Evolutionary conservation across 768 basidiomycete genomes (phyloP).

Genomic region (Termitomyces sp.): DNA sequence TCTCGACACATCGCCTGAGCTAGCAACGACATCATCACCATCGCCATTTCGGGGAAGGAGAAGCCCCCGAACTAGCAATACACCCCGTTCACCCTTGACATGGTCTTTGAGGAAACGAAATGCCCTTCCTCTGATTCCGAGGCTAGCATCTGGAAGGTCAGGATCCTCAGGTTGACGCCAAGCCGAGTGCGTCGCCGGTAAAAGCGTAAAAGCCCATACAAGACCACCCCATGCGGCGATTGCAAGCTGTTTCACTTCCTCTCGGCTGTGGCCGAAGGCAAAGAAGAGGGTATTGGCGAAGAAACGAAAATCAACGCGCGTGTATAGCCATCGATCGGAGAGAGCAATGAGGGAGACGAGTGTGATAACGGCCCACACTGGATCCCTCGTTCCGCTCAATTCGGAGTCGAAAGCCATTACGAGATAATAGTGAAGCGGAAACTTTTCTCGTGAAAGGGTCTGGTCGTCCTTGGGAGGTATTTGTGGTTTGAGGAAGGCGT

Average conservation of each 20-base stretch:
- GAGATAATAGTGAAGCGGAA: constrained; percentile 22
- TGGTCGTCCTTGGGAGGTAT: constrained; percentile 4
- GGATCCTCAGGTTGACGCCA: constrained; percentile 22
- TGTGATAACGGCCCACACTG: constrained; percentile 39
- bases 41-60: constrained; percentile 20
- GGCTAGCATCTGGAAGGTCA: constrained; percentile 14
- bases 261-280: constrained; percentile 27
- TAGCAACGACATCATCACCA: neutral
- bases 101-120: constrained; percentile 44
- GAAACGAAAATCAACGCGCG: constrained; percentile 32
- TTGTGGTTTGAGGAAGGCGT: constrained; percentile 21
- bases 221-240: constrained; percentile 48
- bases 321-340: constrained; percentile 37
- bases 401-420: constrained; percentile 21
- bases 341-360: constrained; percentile 44
- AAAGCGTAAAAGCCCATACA: constrained; percentile 46
- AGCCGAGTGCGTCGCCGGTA: constrained; percentile 3
- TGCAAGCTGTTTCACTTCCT: constrained; percentile 31
- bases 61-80: constrained; percentile 33
- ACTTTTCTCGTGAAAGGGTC: constrained; percentile 1
- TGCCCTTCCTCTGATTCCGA: constrained; percentile 23
- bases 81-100: constrained; percentile 36
- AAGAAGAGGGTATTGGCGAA: constrained; percentile 28
- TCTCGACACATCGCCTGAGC: constrained; percentile 21
- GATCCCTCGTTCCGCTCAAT: constrained; percentile 20